A percentile compares a stretch with the other conserved stretches of the same genome.
Evolutionary conservation across 768 basidiomycete species (phyloP).

Genomic region (Cytidiella melzeri): DNA sequence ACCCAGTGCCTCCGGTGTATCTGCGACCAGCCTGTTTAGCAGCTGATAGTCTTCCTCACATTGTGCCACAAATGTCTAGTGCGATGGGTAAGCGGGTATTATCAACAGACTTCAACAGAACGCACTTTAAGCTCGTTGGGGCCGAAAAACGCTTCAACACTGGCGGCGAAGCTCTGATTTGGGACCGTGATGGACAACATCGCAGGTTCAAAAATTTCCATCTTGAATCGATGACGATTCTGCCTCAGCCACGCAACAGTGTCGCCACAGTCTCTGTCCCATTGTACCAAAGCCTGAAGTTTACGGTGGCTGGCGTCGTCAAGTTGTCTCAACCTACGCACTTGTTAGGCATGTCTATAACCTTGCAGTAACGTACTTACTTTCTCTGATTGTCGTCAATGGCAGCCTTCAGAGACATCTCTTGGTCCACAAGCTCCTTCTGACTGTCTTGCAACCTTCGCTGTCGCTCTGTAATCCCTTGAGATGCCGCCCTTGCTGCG

Average conservation of each 20-base stretch:
- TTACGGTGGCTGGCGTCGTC: slow-evolving; percentile 54
- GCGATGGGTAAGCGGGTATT: not conserved
- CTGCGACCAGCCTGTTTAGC: slow-evolving; percentile 65
- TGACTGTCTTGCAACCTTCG: slow-evolving; percentile 36
- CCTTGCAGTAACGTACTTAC: slow-evolving; percentile 6
- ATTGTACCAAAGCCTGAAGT: slow-evolving; percentile 42
- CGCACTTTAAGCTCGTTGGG: slow-evolving; percentile 57
- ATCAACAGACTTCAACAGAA: slow-evolving; percentile 2
- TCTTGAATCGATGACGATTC: slow-evolving; percentile 62
- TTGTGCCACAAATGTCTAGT: slow-evolving; percentile 81
- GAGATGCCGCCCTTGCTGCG: slow-evolving; percentile 24
- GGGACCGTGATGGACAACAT: slow-evolving; percentile 66
- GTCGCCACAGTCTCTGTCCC: slow-evolving; percentile 56
- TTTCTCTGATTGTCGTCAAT: slow-evolving; percentile 10
- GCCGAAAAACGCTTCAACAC: slow-evolving; percentile 71
- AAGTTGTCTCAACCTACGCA: slow-evolving; percentile 44
- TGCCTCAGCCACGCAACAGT: slow-evolving; percentile 69
- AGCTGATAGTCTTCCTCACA: slow-evolving; percentile 73
- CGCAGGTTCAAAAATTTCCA: slow-evolving; percentile 84
- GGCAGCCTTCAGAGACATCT: slow-evolving; percentile 28
- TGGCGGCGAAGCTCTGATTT: slow-evolving; percentile 52
- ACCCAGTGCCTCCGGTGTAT: slow-evolving; percentile 47
- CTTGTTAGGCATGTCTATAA: not conserved
- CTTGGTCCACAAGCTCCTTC: slow-evolving; percentile 28
- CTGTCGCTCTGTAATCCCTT: slow-evolving; percentile 17